Conservation (phyloP, 1,139 yeast species). For the Diutina sp. region DNA sequence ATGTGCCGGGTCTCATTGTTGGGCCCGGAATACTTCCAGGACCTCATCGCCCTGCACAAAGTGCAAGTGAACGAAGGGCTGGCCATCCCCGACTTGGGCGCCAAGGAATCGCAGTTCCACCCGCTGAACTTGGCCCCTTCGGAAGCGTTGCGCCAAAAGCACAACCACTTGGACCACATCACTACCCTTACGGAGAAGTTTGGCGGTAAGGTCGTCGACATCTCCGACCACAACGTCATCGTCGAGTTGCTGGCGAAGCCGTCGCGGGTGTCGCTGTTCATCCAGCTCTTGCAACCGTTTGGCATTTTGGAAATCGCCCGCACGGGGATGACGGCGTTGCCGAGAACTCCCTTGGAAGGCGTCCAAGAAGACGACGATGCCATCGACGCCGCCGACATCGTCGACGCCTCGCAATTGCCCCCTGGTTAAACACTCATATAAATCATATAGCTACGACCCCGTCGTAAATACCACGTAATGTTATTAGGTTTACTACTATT, state of each 20-base stretch:
- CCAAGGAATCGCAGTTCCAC: slow-evolving; percentile 52
- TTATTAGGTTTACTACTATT: no score
- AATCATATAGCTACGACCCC: not conserved
- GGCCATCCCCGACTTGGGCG: slow-evolving; percentile 33
- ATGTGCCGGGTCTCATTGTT: slow-evolving; percentile 83
- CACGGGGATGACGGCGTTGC: slow-evolving; percentile 97
- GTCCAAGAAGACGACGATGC: slow-evolving; percentile 30
- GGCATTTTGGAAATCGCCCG: slow-evolving; percentile 94
- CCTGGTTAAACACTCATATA: slow-evolving; percentile 51
- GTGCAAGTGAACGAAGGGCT: slow-evolving; percentile 26
- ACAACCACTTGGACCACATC: slow-evolving; percentile 75
- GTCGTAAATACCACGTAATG: no score
- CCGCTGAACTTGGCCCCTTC: slow-evolving; percentile 86
- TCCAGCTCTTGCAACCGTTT: slow-evolving; percentile 85
- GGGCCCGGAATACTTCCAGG: slow-evolving; percentile 97
- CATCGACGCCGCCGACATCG: slow-evolving; percentile 55
- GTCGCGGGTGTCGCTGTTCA: slow-evolving; percentile 71
- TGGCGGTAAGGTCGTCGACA: slow-evolving; percentile 88
- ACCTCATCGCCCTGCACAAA: slow-evolving; percentile 79
- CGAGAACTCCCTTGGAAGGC: slow-evolving; percentile 76
- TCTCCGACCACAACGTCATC: slow-evolving; percentile 86
- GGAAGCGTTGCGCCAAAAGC: slow-evolving; percentile 90
- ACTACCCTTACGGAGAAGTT: slow-evolving; percentile 72
- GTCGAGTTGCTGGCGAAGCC: slow-evolving; percentile 94
- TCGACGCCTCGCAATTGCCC: slow-evolving; percentile 76